Base-by-base conservation (phyloP, 192 early-diverging fungal genomes). In the Mortierella claussenii region DNA sequence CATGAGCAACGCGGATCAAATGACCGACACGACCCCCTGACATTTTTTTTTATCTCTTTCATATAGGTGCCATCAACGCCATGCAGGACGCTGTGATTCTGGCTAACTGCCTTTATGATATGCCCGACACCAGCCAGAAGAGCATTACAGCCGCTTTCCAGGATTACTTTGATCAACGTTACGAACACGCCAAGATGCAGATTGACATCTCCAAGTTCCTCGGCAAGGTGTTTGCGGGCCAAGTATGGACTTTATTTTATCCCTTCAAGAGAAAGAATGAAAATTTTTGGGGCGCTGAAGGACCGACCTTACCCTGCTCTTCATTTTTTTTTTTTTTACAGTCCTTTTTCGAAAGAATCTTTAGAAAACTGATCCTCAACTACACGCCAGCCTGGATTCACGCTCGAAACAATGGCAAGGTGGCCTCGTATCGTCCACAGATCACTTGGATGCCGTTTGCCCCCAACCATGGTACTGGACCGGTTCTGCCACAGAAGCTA, bases 71-170 rank as follows among this genome's bases (percentile, higher is more conserved):
- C 2, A 60, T 71, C 13, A 71, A 71, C 34, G 69, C 69, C 8
- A 71, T 71, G 69, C 69, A 71, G 47, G 69, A 71, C 46, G 59
- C 69, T 2, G 60, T 71, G 26, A 56, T 71, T 15, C 30, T 71
- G 8, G 52, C 69, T 28, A 71, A 71, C 21, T 56, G 53, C 21
- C 21, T 71, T 7, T 71, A 71, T 30, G 69, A 71, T 47, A 45
- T 71, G 43, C 42, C 43, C 4, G 53, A 62, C 40, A 44, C 31
- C 18, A 44, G 30, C 17, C 17, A 31, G 4, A 27, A 49, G 37
- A 58, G 47, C 37, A 57, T 71, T 34, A 30, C 32, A 12, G 31
- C 31, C 12, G 69, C 69, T 0, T 63, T 71, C 37, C 27, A 63
- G 43, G 36, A 40, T 11, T 71, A 71, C 20, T 20, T 26, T 15